phyloP scores from a whole-genome alignment of 495 filamentous ascomycete genomes.

The Stereocaulon alpinum region DNA sequence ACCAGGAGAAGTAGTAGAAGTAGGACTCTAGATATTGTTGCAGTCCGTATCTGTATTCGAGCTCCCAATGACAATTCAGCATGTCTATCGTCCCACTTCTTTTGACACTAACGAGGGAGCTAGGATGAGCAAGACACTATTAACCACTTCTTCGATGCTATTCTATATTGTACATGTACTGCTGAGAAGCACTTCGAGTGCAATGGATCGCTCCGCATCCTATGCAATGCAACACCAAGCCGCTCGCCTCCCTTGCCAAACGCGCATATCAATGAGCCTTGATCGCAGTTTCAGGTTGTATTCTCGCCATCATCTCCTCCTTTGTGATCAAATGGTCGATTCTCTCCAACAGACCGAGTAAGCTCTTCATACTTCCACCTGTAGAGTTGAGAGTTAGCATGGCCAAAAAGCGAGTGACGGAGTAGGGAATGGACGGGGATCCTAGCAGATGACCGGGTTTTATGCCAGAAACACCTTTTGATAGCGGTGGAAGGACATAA shows the following conservation, averaged over 20 bases:
- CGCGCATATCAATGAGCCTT: slow-evolving; percentile 16
- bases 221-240: neutral
- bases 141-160: neutral
- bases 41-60: neutral
- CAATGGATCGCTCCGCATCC: neutral
- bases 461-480: too few species aligned
- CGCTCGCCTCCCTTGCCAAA: neutral
- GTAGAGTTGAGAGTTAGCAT: too few species aligned
- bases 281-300: slow-evolving; percentile 56
- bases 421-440: too few species aligned
- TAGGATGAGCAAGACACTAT: neutral
- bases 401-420: too few species aligned
- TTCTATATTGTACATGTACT: neutral
- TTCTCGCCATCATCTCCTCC: slow-evolving; percentile 99
- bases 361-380: slow-evolving; percentile 84
- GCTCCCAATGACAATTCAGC: neutral
- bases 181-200: neutral
- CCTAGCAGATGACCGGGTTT: too few species aligned
- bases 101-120: neutral
- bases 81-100: neutral
- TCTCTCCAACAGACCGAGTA: slow-evolving; percentile 81
- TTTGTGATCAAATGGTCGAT: slow-evolving; percentile 98
- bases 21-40: too few species aligned
- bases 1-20: too few species aligned
- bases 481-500: too few species aligned